Base-by-base conservation (phyloP, 2,329 filamentous ascomycete species). In the Juglanconis juglandina region DNA sequence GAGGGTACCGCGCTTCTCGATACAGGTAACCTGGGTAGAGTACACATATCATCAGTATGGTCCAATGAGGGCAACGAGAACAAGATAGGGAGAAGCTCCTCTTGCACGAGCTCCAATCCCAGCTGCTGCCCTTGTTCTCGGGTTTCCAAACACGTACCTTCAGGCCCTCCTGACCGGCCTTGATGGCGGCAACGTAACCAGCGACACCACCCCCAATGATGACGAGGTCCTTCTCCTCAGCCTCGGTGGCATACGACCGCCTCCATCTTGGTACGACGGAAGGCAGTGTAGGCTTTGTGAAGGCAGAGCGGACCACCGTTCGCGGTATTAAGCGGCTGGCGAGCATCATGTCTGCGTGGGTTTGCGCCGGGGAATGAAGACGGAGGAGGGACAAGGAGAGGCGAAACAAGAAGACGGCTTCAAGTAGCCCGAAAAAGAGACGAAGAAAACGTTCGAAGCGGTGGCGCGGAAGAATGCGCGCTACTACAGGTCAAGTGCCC, bases 181-280 rank as follows among this genome's bases (percentile, higher is more conserved):
- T 99, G 83, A 99, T 99, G 71, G 95, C 95, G 67, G 95, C 94
- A 71, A 99, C 95, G 80, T 99, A 99, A 74, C 95, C 95, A 69
- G 94, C 95, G 72, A 98, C 95, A 81, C 95, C 95, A 76, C 95
- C 95, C 72, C 95, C 95, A 73, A 99, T 96, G 78, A 99, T 93
- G 73, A 99, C 89, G 59, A 99, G 84, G 77, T 99, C 95, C 78
- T 96, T 96, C 77, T 97, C 92, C 77, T 93, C 92, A 76, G 81
- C 75, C 68, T 80, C 74, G 56, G 83, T 83, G 59, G 86, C 84
- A 71, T 85, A 87, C 65, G 79, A 77, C 69, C 86, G 80, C 71
- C 78, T 80, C 77, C 79, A 84, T 78, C 80, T 80, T 58, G 79
- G 77, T 59, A 81, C 73, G 67, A 81, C 73, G 64, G 81, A 55